phyloP scores from a whole-genome alignment of 2,329 filamentous ascomycete species.

The Beauveria brongniartii region DNA sequence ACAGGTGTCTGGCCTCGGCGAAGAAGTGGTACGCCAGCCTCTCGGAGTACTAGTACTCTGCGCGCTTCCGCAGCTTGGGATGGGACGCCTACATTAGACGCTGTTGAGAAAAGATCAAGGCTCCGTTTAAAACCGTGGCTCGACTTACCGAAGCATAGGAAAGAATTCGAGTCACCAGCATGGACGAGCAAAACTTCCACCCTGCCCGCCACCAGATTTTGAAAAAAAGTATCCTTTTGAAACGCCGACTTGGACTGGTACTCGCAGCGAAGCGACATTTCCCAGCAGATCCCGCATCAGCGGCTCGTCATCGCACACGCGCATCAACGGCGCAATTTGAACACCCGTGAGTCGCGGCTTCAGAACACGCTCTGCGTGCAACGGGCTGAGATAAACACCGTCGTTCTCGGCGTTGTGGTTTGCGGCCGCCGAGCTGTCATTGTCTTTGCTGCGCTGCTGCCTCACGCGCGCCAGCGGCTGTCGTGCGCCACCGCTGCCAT shows the following conservation, averaged over 20 bases:
- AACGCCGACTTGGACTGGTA: constrained; percentile 12
- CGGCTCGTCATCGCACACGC: constrained; percentile 11
- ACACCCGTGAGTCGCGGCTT: constrained; percentile 21
- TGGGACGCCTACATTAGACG: constrained; percentile 19
- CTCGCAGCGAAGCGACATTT: constrained; percentile 16
- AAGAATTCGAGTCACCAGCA: constrained; percentile 14
- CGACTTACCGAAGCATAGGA: constrained; percentile 12
- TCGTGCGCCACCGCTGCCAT: background rate
- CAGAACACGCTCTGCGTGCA: constrained; percentile 21
- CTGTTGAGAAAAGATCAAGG: too few species aligned
- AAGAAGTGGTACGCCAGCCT: constrained; percentile 25
- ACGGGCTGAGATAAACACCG: constrained; percentile 22
- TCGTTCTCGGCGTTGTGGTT: background rate
- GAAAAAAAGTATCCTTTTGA: constrained; percentile 15
- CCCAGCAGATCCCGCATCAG: constrained; percentile 13
- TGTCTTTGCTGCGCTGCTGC: background rate
- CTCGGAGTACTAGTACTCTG: constrained; percentile 25
- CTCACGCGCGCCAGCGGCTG: background rate
- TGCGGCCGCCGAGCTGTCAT: background rate
- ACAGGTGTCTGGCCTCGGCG: constrained; percentile 25
- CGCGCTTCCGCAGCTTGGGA: constrained; percentile 19
- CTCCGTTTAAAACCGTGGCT: too few species aligned
- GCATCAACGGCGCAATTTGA: constrained; percentile 13
- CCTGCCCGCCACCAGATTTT: constrained; percentile 11
- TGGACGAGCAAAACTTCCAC: constrained; percentile 10